Evolutionary conservation across 176 grass and related monocot genomes (phyloP).

Genomic region (Microstegium vimineum): DNA sequence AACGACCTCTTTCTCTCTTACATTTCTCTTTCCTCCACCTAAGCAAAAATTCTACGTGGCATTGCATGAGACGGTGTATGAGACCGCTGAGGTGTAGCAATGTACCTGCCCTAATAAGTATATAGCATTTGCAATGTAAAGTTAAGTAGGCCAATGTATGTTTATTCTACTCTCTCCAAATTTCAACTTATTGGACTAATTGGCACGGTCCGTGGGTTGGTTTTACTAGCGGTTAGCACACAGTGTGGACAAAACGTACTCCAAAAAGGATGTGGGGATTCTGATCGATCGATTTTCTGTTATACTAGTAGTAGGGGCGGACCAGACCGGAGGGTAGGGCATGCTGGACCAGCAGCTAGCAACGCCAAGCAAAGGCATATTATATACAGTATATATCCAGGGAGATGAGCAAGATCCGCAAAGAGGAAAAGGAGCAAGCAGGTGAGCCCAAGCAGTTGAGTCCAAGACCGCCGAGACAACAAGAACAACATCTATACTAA

Average conservation of each 20-base stretch:
- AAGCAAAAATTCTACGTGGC: too few species aligned
- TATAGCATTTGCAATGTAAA: too few species aligned
- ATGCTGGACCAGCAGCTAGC: neutral
- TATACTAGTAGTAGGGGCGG: too few species aligned
- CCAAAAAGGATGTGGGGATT: neutral
- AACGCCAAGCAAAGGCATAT: neutral
- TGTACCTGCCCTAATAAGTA: too few species aligned
- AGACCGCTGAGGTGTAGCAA: too few species aligned
- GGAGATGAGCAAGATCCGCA: neutral
- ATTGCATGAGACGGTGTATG: too few species aligned
- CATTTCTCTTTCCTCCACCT: too few species aligned
- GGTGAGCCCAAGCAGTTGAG: slow-evolving; percentile 25
- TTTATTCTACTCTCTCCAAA: neutral
- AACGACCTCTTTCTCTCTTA: too few species aligned
- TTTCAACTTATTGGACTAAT: neutral
- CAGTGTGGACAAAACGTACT: slow-evolving; percentile 1
- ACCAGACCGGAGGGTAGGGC: neutral
- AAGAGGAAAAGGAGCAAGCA: slow-evolving; percentile 7
- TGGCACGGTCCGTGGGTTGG: neutral
- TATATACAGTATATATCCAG: neutral
- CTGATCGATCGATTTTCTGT: slow-evolving; percentile 3
- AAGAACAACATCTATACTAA: slow-evolving; percentile 22
- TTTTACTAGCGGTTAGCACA: slow-evolving; percentile 2
- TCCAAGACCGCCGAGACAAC: slow-evolving; percentile 24
- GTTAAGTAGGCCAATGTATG: neutral